Evolutionary conservation across 768 basidiomycete species (phyloP), one percentile per base, ranked within the genome.

Genomic region (Boletales sp.): DNA sequence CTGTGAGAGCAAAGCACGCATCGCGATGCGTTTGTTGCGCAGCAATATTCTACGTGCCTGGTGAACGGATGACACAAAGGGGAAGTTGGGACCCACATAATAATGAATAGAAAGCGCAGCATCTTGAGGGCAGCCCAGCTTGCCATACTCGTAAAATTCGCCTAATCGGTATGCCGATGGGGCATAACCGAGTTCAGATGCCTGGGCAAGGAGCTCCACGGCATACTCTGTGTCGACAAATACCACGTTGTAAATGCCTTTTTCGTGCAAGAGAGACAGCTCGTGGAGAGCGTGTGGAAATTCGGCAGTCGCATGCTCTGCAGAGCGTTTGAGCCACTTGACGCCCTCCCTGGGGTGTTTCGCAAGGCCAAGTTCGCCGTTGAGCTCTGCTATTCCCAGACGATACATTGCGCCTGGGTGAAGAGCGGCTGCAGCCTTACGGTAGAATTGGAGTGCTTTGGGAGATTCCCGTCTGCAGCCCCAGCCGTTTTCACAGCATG

Each of bases 401-500:
- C 97, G 87, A 68, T 97, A 97, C 85, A 98, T 90, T 1, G 97
- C 90, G 14, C 92, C 93, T 0, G 94, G 93, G 57, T 98, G 94
- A 12, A 86, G 78, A 1, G 91, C 83, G 0, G 94, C 92, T 0
- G 86, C 91, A 8, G 94, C 92, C 69, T 97, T 98, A 51, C 89
- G 83, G 74, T 87, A 98, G 74, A 94, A 97, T 49, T 88, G 85
- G 32, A 97, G 70, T 0, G 95, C 93, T 63, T 97, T 97, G 39
- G 86, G 84, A 15, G 83, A 86, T 69, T 98, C 97, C 13, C 93
- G 80, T 44, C 95, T 77, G 66, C 93, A 95, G 7, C 97, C 97
- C 97, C 95, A 98, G 27, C 94, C 97, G 60, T 97, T 94, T 77
- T 99, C 97, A 69, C 92, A 97, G 66, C 97, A 99, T 3, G 94